A percentile compares a stretch with the other conserved stretches of the same genome.
These are phyloP conservation scores for Glaciozyma martinii DNA, from an alignment of 768 basidiomycete genomes.

Conservation along the genomic window DNA sequence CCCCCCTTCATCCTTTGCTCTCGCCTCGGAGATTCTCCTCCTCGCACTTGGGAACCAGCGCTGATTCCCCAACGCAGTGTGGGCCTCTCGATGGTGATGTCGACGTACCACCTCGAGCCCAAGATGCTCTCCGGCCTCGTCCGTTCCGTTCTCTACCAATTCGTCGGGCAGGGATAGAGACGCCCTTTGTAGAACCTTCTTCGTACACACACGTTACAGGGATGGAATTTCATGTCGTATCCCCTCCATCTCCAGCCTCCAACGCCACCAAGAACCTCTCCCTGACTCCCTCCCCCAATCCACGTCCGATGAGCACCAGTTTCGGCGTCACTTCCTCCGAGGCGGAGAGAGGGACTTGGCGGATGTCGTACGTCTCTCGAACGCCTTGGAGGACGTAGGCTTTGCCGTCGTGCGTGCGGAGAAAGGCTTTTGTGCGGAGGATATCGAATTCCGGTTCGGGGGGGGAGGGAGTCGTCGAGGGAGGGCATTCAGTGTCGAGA, in stretches of 20 bases:
- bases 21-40: no score
- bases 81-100: constrained; percentile 90
- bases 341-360: constrained; percentile 3
- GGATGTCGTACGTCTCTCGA: constrained; percentile 68
- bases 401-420: constrained; percentile 42
- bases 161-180: constrained; percentile 58
- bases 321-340: constrained; percentile 11
- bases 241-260: no score
- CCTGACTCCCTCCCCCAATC: constrained; percentile 11
- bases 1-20: no score
- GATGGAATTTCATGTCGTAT: no score
- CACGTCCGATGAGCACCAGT: constrained; percentile 32
- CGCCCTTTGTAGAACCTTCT: background rate
- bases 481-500: background rate
- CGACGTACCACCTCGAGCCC: constrained; percentile 75
- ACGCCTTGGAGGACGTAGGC: constrained; percentile 82
- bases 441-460: constrained; percentile 46
- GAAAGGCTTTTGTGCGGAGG: constrained; percentile 80
- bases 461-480: constrained; percentile 4
- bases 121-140: constrained; percentile 74
- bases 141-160: constrained; percentile 71
- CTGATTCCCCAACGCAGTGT: constrained; percentile 48
- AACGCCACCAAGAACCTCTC: background rate
- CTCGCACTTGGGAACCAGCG: no score
- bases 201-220: no score